Evolutionary conservation across 306 rosid genomes (phyloP).

Genomic region (Corylus americana): DNA sequence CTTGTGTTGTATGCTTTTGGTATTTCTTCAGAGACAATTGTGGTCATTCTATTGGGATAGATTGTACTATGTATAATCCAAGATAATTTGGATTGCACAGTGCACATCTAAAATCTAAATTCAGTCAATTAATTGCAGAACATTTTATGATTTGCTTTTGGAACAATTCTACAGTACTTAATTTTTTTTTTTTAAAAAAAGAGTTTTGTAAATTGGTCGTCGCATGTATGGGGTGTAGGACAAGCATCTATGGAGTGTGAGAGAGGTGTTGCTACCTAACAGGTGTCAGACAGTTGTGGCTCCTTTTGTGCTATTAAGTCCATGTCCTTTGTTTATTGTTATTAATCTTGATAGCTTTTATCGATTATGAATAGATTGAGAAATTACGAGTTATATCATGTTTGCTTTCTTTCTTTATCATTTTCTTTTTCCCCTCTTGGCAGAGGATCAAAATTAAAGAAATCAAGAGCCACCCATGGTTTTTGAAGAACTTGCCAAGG

Average conservation of each 20-base stretch:
- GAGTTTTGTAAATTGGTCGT: not conserved
- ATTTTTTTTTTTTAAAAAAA: not conserved
- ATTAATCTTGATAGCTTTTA: not conserved
- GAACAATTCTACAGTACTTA: not conserved
- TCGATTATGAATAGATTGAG: no score
- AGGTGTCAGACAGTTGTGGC: not conserved
- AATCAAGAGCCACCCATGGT: conserved; percentile 83
- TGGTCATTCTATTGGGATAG: not conserved
- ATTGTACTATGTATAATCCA: not conserved
- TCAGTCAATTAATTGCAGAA: not conserved
- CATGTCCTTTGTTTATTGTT: not conserved
- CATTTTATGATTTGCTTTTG: not conserved
- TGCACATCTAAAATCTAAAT: not conserved
- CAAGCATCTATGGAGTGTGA: not conserved
- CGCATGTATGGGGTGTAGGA: not conserved
- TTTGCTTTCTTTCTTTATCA: conserved; percentile 19
- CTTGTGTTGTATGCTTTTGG: not conserved
- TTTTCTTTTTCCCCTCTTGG: not conserved
- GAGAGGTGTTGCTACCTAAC: not conserved
- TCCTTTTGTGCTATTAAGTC: not conserved
- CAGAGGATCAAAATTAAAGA: conserved; percentile 82
- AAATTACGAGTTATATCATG: conserved; percentile 1
- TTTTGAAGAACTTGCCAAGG: conserved; percentile 78
- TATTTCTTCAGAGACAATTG: not conserved
- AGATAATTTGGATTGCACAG: conserved; percentile 4